Evolutionary conservation across 179 eudicot genomes (phyloP), one percentile per base, ranked within the genome.

Genomic region (Nepenthes alata): DNA sequence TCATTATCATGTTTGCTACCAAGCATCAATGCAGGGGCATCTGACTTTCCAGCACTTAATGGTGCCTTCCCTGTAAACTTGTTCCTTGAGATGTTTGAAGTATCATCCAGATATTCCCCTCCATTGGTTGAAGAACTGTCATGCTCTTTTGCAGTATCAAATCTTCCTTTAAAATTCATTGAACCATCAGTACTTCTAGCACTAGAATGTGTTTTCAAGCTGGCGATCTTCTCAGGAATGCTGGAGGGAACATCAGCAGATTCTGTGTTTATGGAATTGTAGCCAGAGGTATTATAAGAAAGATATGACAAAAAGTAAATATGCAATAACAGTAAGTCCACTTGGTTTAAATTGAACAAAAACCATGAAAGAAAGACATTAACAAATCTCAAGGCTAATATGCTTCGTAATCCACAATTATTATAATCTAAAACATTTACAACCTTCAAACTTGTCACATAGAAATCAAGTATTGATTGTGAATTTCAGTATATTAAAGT

Each of bases 201-300:
- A 64, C 50, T 47, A 47, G 73, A 60, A 25, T 63, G 63, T 44
- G 65, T 54, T 37, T 64, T 48, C 47, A 63, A 53, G 63, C 60
- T 53, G 50, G 47, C 53, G 60, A 54, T 72, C 58, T 63, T 63
- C 67, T 60, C 58, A 60, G 45, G 12, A 52, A 63, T 59, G 55
- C 78, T 76, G 35, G 80, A 70, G 14, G 72, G 66, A 41, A 64
- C 67, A 64, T 63, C 80, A 64, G 77, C 53, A 63, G 68, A 66
- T 14, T 62, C 60, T 47, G 54, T 53, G 55, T 72, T 67, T 38
- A 55, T 69, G 37, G 12, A 56, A 37, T 58, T 58, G 14, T 41
- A 25, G 25, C 25, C 25, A 25, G 25, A 25, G 6, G 16, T 52
- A 52, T 52, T 15, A 52, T 52, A 25, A 25, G 25, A 25, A 25